These are phyloP conservation scores for Malus fusca DNA, from an alignment of 306 rosid species.

Conservation along the genomic window DNA sequence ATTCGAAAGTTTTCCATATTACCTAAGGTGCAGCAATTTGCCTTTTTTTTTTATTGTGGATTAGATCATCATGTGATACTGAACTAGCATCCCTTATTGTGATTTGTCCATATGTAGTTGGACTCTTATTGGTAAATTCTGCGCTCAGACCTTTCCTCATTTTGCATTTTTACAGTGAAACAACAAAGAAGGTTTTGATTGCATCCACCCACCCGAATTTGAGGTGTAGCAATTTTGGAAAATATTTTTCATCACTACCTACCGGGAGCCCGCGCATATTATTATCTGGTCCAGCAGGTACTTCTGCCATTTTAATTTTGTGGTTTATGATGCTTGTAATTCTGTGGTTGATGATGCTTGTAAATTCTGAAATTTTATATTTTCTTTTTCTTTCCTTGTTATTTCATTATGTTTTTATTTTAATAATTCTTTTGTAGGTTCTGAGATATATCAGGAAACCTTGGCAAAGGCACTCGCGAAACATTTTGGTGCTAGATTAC, in stretches of 20 bases:
- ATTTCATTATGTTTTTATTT: conserved; percentile 4
- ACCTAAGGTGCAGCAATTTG: conserved; percentile 50
- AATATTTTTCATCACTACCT: conserved; percentile 65
- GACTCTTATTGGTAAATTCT: background rate
- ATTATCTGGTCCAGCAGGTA: conserved; percentile 95
- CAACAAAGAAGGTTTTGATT: conserved; percentile 67
- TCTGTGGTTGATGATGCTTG: background rate
- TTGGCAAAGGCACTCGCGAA: conserved; percentile 87
- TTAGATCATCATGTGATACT: background rate
- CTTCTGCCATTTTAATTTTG: conserved; percentile 1
- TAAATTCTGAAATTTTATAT: too few species aligned
- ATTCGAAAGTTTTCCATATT: conserved; percentile 86
- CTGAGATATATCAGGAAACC: conserved; percentile 93
- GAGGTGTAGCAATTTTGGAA: conserved; percentile 62
- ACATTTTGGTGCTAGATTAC: conserved; percentile 68
- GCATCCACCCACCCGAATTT: conserved; percentile 73
- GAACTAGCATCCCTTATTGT: background rate
- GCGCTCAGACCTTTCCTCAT: background rate
- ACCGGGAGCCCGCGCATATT: conserved; percentile 70
- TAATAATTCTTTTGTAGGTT: conserved; percentile 45
- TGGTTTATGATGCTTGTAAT: background rate
- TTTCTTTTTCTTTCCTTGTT: conserved; percentile 1
- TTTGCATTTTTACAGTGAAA: conserved; percentile 55
- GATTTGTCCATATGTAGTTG: background rate
- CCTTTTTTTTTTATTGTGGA: background rate